phyloP scores from a whole-genome alignment of 129 eudicot genomes.

The Saposhnikovia divaricata region DNA sequence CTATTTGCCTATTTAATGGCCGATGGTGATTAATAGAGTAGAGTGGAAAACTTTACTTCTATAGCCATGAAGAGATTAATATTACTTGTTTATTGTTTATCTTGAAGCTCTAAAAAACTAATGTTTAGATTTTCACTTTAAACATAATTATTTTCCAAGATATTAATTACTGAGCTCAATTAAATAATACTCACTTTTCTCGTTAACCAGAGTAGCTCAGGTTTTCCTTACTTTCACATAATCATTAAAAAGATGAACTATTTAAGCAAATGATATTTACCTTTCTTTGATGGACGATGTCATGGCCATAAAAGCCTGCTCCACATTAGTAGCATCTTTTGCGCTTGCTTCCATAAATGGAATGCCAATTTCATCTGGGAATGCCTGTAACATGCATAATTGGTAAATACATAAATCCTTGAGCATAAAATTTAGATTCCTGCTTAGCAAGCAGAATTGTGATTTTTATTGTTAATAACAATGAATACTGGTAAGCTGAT shows the following conservation, averaged over 20 bases:
- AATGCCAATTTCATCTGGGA: slow-evolving; percentile 61
- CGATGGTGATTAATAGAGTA: too few relatives aligned
- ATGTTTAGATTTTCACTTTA: not conserved
- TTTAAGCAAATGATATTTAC: slow-evolving; percentile 7
- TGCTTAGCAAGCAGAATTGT: not conserved
- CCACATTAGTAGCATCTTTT: slow-evolving; percentile 54
- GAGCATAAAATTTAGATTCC: not conserved
- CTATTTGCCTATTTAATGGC: too few relatives aligned
- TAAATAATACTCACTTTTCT: not conserved
- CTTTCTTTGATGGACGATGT: slow-evolving; percentile 51
- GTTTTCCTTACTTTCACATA: not conserved
- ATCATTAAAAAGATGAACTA: not conserved
- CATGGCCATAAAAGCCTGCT: slow-evolving; percentile 69
- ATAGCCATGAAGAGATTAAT: too few relatives aligned
- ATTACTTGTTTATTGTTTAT: not conserved
- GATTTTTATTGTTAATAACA: not conserved
- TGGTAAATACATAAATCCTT: not conserved
- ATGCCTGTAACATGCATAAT: slow-evolving; percentile 29
- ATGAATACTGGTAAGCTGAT: not conserved
- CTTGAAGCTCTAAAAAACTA: not conserved
- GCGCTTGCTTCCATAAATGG: slow-evolving; percentile 71
- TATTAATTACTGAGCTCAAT: not conserved
- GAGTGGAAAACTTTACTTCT: too few relatives aligned
- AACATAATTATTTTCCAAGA: not conserved
- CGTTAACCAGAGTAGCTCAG: not conserved